Base-by-base conservation (phyloP, 2,329 filamentous ascomycete genomes). In the Beauveria australis region DNA sequence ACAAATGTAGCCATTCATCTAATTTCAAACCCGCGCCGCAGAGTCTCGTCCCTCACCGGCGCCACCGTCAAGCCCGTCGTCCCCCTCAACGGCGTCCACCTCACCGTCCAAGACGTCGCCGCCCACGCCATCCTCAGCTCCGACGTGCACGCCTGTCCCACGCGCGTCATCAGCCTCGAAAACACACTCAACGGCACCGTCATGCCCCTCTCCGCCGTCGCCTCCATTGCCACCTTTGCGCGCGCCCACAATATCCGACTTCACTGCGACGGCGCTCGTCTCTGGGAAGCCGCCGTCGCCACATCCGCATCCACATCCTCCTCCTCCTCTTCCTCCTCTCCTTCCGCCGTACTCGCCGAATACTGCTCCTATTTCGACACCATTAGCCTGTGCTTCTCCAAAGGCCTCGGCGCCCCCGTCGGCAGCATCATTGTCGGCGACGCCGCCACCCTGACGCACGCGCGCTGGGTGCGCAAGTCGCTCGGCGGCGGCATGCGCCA, bases 161-260 rank as follows among this genome's bases (percentile, higher is more conserved):
- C 92, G 0, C 84, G 84, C 49, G 82, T 96, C 55, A 90, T 97
- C 66, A 87, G 84, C 63, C 78, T 96, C 53, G 92, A 97, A 70
- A 96, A 96, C 71, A 96, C 92, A 1, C 81, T 96, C 54, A 84
- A 85, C 60, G 92, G 92, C 26, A 85, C 86, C 67, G 79, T 96
- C 49, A 88, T 90, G 80, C 92, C 92, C 0, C 79, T 96, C 1
- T 74, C 75, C 1, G 91, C 96, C 71, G 81, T 86, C 10, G 79
- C 78, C 62, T 79, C 81, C 48, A 96, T 96, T 67, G 79, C 84
- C 0, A 77, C 78, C 1, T 96, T 89, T 79, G 90, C 87, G 0
- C 80, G 79, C 70, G 63, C 79, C 69, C 67, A 89, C 64, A 78
- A 75, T 24, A 85, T 94, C 62, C 81, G 83, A 62, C 78, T 92